A percentile compares a stretch with the other conserved stretches of the same genome.
Evolutionary conservation across 225 moss, liverwort and hornwort species (phyloP).

Genomic region (Rhytidiadelphus loreus): DNA sequence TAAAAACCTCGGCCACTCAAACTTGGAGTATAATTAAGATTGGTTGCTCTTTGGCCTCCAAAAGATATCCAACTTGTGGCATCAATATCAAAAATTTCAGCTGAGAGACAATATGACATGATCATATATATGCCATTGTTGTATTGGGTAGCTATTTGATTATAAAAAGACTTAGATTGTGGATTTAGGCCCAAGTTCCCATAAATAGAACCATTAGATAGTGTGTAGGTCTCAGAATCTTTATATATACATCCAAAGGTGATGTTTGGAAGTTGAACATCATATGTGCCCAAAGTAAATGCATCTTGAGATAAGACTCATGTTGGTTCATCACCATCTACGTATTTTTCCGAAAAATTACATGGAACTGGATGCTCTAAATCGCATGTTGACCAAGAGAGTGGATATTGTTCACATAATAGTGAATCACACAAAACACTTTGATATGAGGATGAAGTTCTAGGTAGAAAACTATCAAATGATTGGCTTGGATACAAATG

Average conservation of each 20-base stretch:
- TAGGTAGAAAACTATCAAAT: background rate
- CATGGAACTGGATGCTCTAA: background rate
- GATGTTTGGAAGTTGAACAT: background rate
- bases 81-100: background rate
- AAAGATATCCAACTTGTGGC: background rate
- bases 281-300: background rate
- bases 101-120: background rate
- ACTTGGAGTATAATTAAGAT: background rate
- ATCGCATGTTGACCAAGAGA: background rate
- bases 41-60: background rate
- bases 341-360: background rate
- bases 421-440: background rate
- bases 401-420: background rate
- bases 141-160: background rate
- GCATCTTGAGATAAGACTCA: background rate
- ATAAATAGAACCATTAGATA: background rate
- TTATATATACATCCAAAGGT: background rate
- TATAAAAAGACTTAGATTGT: background rate
- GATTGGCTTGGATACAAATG: background rate
- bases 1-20: background rate
- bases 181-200: background rate
- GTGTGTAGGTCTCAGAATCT: fast-evolving
- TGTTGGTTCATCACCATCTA: fast-evolving
- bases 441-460: background rate
- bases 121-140: background rate